Evolutionary conservation across 345 rosid species (phyloP).

Genomic region (Populus davidiana): DNA sequence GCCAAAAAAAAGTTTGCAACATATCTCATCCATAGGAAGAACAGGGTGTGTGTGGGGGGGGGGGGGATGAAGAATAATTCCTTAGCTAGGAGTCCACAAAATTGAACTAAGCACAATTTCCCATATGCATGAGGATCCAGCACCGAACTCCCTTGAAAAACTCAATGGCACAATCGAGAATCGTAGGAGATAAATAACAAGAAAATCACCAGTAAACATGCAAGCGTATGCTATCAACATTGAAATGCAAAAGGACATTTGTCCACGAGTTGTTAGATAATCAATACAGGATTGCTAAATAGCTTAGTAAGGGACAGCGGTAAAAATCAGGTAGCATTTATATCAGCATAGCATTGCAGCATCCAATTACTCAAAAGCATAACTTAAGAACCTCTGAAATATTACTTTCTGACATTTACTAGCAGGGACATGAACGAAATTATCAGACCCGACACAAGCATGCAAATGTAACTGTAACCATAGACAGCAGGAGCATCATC

Average conservation of each 20-base stretch:
- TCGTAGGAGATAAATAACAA: neutral
- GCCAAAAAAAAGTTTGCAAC: neutral
- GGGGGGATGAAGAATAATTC: neutral
- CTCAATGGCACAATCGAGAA: neutral
- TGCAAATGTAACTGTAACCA: neutral
- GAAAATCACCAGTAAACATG: neutral
- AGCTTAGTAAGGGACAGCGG: neutral
- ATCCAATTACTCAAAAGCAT: neutral
- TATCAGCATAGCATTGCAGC: neutral
- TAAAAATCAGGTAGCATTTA: neutral
- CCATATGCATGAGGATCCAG: neutral
- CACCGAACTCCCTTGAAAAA: neutral
- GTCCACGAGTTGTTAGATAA: neutral
- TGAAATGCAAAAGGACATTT: neutral
- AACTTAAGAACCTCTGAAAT: neutral
- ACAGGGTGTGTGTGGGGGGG: too few species aligned
- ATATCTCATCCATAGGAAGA: neutral
- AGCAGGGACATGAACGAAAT: too few species aligned
- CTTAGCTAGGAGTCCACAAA: neutral
- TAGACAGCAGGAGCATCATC: neutral
- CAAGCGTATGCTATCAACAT: neutral
- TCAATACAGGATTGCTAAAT: neutral
- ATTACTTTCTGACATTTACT: neutral
- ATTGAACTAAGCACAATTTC: neutral
- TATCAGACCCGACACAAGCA: neutral